These are phyloP conservation scores for Neospermospora avenae DNA, from an alignment of 2,329 filamentous ascomycete genomes.

Conservation along the genomic window DNA sequence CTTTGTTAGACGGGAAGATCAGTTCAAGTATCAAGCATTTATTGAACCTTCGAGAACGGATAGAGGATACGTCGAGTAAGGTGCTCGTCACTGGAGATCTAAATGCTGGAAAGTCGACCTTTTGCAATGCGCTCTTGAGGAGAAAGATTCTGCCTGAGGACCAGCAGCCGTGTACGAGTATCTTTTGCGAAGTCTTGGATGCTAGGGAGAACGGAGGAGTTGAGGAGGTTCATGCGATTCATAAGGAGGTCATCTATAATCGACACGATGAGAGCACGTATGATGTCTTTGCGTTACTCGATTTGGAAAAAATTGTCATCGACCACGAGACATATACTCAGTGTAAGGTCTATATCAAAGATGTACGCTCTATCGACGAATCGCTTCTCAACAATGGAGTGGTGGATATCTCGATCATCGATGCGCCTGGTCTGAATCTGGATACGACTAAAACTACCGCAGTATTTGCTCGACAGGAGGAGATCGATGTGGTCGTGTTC, in stretches of 20 bases:
- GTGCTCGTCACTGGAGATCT: slow-evolving; percentile 93
- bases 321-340: slow-evolving; percentile 88
- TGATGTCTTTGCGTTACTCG: slow-evolving; percentile 73
- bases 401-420: slow-evolving; percentile 95
- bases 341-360: slow-evolving; percentile 96
- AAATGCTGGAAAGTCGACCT: slow-evolving; percentile 97
- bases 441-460: slow-evolving; percentile 97
- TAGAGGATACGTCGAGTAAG: slow-evolving; percentile 96
- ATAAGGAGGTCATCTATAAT: slow-evolving; percentile 75
- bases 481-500: slow-evolving; percentile 98
- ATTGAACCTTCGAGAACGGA: slow-evolving; percentile 80
- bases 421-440: slow-evolving; percentile 91
- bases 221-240: slow-evolving; percentile 94
- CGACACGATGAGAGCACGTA: slow-evolving; percentile 93
- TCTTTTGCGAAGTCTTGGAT: slow-evolving; percentile 96
- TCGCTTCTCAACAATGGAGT: slow-evolving; percentile 96
- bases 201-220: slow-evolving; percentile 84
- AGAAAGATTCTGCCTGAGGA: slow-evolving; percentile 93
- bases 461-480: slow-evolving; percentile 93
- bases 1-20: slow-evolving; percentile 90
- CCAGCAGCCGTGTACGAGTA: slow-evolving; percentile 95
- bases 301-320: slow-evolving; percentile 84
- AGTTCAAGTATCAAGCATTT: slow-evolving; percentile 91
- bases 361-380: slow-evolving; percentile 83
- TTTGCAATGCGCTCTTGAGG: slow-evolving; percentile 93